Base-by-base conservation (phyloP, 225 moss, liverwort and hornwort genomes). In the Lunularia cruciata region DNA sequence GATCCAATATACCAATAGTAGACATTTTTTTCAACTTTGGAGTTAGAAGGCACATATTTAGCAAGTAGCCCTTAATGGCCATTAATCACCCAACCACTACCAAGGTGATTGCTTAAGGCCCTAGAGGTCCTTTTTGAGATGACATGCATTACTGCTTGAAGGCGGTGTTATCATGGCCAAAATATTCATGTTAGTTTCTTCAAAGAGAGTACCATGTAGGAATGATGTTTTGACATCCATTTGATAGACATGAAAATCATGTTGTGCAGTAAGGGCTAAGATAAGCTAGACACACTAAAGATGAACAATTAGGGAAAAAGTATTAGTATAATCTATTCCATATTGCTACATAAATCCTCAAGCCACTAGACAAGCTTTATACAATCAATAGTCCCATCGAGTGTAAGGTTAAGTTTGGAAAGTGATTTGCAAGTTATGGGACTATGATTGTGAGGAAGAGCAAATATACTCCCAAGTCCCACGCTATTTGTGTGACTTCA, bases 71-170 rank as follows among this genome's bases (percentile, higher is more conserved):
- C n/a, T n/a, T n/a, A n/a, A n/a, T n/a, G n/a, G 16, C 14, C 31
- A 33, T 60, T 20, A 25, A 68, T 75, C 20, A 43, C 56, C 9
- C 39, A 28, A 75, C 68, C 68, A 75, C n/a, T 66, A n/a, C 0
- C 32, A 1, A 1, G 68, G 30, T 0, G 56, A 67, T 23, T 75
- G 33, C 47, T 75, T 68, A 0, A 68, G 59, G 1, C 47, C 47
- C 45, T 68, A 45, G 1, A 68, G 40, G 4, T 43, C 40, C 38
- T 47, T 51, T 1, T 28, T 8, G 1, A 62, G 38, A 27, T 59
- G 16, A 35, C 60, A 72, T 5, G 40, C 35, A 5, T 32, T 28
- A 0, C n/a, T 19, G 23, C 13, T 15, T 3, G 4, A 4, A 9
- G 43, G 0, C 6, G 52, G 6, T 16, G 30, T 3, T 9, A 43